Conservation (phyloP, 208 protist genomes). For the Crithidia brevicula region DNA sequence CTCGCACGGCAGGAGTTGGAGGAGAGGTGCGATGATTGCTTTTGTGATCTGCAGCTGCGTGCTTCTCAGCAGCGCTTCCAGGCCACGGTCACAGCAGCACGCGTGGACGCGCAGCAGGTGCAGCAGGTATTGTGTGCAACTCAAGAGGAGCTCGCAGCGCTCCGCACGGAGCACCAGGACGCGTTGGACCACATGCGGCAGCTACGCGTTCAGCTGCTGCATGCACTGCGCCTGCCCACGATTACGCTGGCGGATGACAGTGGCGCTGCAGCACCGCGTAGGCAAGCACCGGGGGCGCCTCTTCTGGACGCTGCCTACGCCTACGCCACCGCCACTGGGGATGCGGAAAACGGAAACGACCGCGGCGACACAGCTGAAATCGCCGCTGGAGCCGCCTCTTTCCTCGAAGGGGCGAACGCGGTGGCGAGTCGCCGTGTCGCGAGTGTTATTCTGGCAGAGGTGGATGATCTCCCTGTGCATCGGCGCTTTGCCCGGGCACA, state of each 20-base stretch:
- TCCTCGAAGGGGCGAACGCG: too few species aligned
- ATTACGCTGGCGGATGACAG: conserved; percentile 34
- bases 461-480: conserved; percentile 69
- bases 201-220: conserved; percentile 52
- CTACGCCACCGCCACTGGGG: not conserved
- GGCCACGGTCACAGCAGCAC: not conserved
- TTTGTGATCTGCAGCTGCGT: not conserved
- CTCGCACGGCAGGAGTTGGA: conserved; percentile 17
- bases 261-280: not conserved
- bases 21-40: not conserved
- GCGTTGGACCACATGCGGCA: conserved; percentile 23
- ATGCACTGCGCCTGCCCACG: conserved; percentile 61
- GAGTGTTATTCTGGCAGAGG: not conserved
- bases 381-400: not conserved
- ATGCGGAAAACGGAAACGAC: not conserved
- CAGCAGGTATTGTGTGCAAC: not conserved
- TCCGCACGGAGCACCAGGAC: conserved; percentile 12
- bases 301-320: conserved; percentile 14
- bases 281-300: not conserved
- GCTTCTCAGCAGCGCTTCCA: not conserved
- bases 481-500: conserved; percentile 80
- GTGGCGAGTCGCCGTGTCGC: too few species aligned
- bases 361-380: not conserved
- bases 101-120: not conserved
- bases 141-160: not conserved